These are phyloP conservation scores for Botrytis deweyae DNA, from an alignment of 2,329 filamentous ascomycete species.

Conservation along the genomic window DNA sequence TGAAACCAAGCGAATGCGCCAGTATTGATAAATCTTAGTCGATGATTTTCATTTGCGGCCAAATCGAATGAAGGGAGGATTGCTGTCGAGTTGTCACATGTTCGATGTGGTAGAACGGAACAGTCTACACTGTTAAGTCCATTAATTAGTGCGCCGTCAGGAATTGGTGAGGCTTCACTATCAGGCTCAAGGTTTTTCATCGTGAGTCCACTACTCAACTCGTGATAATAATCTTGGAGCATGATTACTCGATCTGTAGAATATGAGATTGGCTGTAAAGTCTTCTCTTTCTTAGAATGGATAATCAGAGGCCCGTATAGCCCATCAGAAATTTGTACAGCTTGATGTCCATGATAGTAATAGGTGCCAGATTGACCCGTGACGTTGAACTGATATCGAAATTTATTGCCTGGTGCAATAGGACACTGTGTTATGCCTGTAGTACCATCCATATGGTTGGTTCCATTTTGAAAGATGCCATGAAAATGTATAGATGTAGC, in stretches of 20 bases:
- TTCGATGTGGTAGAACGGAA: conserved; percentile 40
- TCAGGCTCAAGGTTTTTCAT: conserved; percentile 43
- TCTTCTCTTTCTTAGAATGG: conserved; percentile 56
- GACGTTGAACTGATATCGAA: conserved; percentile 69
- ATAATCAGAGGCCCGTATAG: conserved; percentile 66
- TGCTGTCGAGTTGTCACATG: conserved; percentile 47
- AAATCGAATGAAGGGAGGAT: conserved; percentile 47
- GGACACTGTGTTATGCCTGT: conserved; percentile 61
- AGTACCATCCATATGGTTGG: conserved; percentile 72
- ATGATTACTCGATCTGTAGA: conserved; percentile 62
- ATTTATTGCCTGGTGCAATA: conserved; percentile 60
- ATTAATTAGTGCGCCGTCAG: conserved; percentile 49
- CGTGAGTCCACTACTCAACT: conserved; percentile 47
- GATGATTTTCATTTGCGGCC: conserved; percentile 57
- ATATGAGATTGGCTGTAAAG: conserved; percentile 51
- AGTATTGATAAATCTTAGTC: conserved; percentile 67
- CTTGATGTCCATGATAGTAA: conserved; percentile 66
- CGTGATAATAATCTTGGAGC: conserved; percentile 73
- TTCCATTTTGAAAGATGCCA: conserved; percentile 74
- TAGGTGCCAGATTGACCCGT: conserved; percentile 50
- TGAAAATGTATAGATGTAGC: conserved; percentile 71
- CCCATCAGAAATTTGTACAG: conserved; percentile 66
- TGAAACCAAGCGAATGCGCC: conserved; percentile 72
- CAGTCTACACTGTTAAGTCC: conserved; percentile 46
- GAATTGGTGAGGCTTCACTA: conserved; percentile 45